Evolutionary conservation across 345 rosid species (phyloP).

Genomic region (Aquilaria sinensis): DNA sequence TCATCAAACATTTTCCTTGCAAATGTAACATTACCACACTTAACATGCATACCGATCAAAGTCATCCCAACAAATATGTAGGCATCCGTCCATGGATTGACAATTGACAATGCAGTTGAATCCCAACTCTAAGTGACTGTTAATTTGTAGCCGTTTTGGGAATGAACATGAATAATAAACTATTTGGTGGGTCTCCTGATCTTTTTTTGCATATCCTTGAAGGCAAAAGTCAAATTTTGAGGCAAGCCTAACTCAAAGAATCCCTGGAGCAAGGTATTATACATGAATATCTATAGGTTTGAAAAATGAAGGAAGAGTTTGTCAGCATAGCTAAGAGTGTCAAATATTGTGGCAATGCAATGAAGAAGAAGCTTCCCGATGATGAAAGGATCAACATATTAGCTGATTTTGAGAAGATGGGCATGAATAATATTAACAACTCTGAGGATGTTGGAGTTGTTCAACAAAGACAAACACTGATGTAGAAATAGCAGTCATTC

Average conservation of each 20-base stretch:
- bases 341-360: slow-evolving; percentile 31
- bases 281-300: slow-evolving; percentile 61
- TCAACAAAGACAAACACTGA: slow-evolving; percentile 29
- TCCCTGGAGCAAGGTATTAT: slow-evolving; percentile 62
- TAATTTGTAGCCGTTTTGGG: slow-evolving; percentile 51
- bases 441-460: slow-evolving; percentile 39
- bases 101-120: slow-evolving; percentile 54
- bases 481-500: slow-evolving; percentile 21
- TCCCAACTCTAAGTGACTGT: slow-evolving; percentile 35
- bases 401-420: slow-evolving; percentile 36
- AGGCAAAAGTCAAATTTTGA: slow-evolving; percentile 25
- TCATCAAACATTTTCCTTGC: slow-evolving; percentile 54
- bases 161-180: slow-evolving; percentile 59
- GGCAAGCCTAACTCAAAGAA: slow-evolving; percentile 46
- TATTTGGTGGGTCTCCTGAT: slow-evolving; percentile 39
- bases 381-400: slow-evolving; percentile 32
- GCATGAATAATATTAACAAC: slow-evolving; percentile 48
- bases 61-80: slow-evolving; percentile 53
- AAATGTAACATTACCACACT: slow-evolving; percentile 30
- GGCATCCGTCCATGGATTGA: slow-evolving; percentile 29
- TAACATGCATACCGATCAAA: slow-evolving; percentile 54
- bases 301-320: slow-evolving; percentile 38
- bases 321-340: slow-evolving; percentile 39
- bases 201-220: slow-evolving; percentile 36
- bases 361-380: slow-evolving; percentile 58